These are phyloP conservation scores for Paraleonurus japonicus DNA, from an alignment of 257 asterid genomes.

Conservation along the genomic window DNA sequence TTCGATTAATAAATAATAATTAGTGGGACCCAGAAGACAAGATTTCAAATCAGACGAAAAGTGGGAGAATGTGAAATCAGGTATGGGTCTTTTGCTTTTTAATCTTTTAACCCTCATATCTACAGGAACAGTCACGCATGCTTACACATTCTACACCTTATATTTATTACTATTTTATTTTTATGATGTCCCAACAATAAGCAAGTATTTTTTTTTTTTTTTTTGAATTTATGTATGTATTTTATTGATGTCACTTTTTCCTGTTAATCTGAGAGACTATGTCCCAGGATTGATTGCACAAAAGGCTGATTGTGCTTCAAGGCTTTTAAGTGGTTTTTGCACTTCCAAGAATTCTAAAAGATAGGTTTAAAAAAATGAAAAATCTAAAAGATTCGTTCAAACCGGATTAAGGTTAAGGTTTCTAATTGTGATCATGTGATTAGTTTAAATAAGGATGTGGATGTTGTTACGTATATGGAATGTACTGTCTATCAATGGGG, in stretches of 20 bases:
- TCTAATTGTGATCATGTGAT: conserved; percentile 2
- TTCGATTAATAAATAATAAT: background rate
- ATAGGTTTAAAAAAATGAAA: conserved; percentile 35
- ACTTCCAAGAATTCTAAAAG: conserved; percentile 29
- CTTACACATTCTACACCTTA: conserved; percentile 35
- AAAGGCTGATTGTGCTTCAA: conserved; percentile 47
- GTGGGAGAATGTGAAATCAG: conserved; percentile 40
- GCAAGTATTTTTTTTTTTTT: conserved; percentile 17
- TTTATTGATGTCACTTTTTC: conserved; percentile 19
- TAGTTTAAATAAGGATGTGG: background rate
- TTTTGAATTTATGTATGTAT: background rate
- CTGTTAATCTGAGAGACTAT: conserved; percentile 40
- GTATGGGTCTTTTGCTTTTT: conserved; percentile 65
- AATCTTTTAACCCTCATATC: conserved; percentile 31
- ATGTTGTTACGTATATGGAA: too few relatives aligned
- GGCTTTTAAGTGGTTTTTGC: conserved; percentile 28
- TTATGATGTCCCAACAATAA: conserved; percentile 12
- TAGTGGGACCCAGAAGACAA: conserved; percentile 30
- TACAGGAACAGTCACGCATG: conserved; percentile 31
- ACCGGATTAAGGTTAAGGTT: conserved; percentile 5
- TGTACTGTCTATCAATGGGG: too few relatives aligned
- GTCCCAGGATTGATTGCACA: conserved; percentile 51
- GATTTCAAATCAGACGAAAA: conserved; percentile 48
- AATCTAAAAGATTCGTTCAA: conserved; percentile 33
- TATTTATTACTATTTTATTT: conserved; percentile 26